These are phyloP conservation scores for Paecilomyces niveus DNA, from an alignment of 2,329 filamentous ascomycete genomes.

Conservation along the genomic window DNA sequence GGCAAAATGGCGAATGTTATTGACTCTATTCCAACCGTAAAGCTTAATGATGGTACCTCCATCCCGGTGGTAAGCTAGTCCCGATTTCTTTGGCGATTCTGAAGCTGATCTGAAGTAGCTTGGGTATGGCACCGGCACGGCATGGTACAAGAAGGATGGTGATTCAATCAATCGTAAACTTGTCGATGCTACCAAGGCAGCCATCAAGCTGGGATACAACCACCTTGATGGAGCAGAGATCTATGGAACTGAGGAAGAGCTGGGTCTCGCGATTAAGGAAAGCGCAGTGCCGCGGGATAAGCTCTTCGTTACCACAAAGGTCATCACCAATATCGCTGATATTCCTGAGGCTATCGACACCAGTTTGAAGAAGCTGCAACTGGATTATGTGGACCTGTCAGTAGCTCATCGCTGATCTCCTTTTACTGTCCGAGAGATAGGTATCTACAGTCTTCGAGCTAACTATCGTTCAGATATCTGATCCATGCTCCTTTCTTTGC, in stretches of 20 bases:
- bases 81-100: conserved; percentile 1
- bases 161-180: conserved; percentile 46
- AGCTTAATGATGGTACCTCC: conserved; percentile 50
- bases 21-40: conserved; percentile 36
- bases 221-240: conserved; percentile 59
- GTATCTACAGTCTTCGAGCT: not conserved
- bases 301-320: conserved; percentile 52
- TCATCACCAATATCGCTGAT: conserved; percentile 45
- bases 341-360: conserved; percentile 49
- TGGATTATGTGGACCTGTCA: conserved; percentile 58
- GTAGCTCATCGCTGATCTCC: conserved; percentile 9
- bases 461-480: conserved; percentile 41
- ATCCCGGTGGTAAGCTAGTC: conserved; percentile 46
- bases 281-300: conserved; percentile 40
- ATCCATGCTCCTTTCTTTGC: conserved; percentile 57
- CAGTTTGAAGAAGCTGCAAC: conserved; percentile 53
- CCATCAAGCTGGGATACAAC: conserved; percentile 52
- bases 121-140: conserved; percentile 57
- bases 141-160: conserved; percentile 53
- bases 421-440: not conserved
- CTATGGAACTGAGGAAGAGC: conserved; percentile 43
- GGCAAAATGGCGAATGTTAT: conserved; percentile 15
- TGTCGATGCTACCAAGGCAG: conserved; percentile 50
- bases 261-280: conserved; percentile 43
- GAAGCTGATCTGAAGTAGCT: conserved; percentile 32